Conservation (phyloP, 805 yeast species). For the Wickerhamiella allomyrinae region DNA sequence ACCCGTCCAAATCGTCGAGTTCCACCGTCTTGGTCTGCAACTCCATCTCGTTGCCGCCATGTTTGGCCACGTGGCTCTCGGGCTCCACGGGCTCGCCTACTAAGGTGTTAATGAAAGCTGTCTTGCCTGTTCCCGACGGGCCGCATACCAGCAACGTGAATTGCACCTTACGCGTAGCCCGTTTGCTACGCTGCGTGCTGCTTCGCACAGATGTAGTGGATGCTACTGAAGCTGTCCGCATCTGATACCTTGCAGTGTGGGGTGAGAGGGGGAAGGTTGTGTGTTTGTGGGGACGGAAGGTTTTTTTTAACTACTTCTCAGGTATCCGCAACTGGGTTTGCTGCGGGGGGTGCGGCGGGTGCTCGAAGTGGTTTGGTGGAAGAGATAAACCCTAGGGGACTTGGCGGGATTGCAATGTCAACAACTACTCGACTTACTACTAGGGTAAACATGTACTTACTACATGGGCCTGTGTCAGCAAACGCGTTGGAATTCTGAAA, state of each 20-base stretch:
- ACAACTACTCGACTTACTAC: too few species aligned
- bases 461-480: too few species aligned
- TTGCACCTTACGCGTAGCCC: conserved; percentile 25
- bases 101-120: conserved; percentile 56
- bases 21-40: conserved; percentile 24
- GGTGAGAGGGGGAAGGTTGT: too few species aligned
- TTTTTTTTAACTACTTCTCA: too few species aligned
- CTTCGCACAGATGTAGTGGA: neutral
- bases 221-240: neutral
- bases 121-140: conserved; percentile 58
- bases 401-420: too few species aligned
- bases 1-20: conserved; percentile 40
- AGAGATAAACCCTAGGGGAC: too few species aligned
- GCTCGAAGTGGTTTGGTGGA: too few species aligned
- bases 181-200: conserved; percentile 1
- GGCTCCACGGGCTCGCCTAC: conserved; percentile 12
- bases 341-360: too few species aligned
- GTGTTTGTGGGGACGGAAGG: too few species aligned
- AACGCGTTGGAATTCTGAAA: neutral
- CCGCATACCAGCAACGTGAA: conserved; percentile 62
- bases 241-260: too few species aligned
- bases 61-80: neutral
- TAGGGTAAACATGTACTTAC: too few species aligned
- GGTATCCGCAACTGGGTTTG: too few species aligned
- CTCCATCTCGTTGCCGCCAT: neutral